Percentiles rank a stretch among this genome's conserved stretches.
Evolutionary conservation across 78 protist species (phyloP).

Genomic region (Dictyostelium capitatum): DNA sequence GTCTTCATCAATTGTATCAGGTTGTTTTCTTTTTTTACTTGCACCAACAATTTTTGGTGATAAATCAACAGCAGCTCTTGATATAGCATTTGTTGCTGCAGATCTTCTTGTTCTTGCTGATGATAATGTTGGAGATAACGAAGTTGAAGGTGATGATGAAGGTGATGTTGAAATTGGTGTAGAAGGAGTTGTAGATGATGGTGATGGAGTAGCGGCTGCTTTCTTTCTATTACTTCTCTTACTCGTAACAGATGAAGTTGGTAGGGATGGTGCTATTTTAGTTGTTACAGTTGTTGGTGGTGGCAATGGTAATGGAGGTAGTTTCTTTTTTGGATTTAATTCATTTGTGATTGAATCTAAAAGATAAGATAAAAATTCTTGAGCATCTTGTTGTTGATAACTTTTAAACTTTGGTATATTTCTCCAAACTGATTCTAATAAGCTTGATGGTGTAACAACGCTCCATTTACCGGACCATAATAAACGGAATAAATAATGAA

Average conservation of each 20-base stretch:
- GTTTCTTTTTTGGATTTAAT: constrained; percentile 52
- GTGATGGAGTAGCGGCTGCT: background rate
- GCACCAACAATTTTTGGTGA: background rate
- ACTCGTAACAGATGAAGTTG: background rate
- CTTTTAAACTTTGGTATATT: constrained; percentile 66
- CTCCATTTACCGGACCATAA: constrained; percentile 80
- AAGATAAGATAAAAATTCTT: constrained; percentile 72
- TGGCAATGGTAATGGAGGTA: background rate
- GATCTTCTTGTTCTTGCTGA: constrained; percentile 7
- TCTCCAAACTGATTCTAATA: constrained; percentile 65
- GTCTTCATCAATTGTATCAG: background rate
- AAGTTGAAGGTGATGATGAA: background rate
- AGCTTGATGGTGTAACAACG: constrained; percentile 61
- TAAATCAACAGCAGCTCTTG: background rate
- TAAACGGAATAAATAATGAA: constrained; percentile 60
- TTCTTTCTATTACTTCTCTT: background rate
- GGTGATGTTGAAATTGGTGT: background rate
- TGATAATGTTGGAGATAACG: background rate
- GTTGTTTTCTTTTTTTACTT: background rate
- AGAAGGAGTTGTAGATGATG: background rate
- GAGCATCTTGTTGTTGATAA: constrained; percentile 85
- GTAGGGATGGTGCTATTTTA: background rate
- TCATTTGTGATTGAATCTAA: constrained; percentile 42
- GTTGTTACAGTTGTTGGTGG: background rate
- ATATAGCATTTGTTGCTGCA: background rate